Conservation (phyloP, 345 rosid genomes). For the Arabidopsis suecica region DNA sequence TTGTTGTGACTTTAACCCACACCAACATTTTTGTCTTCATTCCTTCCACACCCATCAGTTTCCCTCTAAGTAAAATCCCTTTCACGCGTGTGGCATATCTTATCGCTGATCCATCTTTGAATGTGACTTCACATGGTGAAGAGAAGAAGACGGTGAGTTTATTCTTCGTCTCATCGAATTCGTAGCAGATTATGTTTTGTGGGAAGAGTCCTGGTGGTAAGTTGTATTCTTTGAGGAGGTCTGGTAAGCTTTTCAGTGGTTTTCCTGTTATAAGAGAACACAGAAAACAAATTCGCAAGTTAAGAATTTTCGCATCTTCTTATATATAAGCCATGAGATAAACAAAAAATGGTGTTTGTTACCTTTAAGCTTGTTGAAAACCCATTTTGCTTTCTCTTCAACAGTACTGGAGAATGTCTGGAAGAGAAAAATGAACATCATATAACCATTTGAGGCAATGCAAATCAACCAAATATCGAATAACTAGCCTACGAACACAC, state of each 20-base stretch:
- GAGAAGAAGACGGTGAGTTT: slow-evolving; percentile 82
- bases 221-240: slow-evolving; percentile 88
- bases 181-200: slow-evolving; percentile 80
- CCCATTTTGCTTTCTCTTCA: slow-evolving; percentile 98
- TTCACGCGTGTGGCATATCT: slow-evolving; percentile 87
- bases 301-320: background rate
- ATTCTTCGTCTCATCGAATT: slow-evolving; percentile 83
- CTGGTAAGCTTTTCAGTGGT: slow-evolving; percentile 75
- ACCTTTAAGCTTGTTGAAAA: slow-evolving; percentile 98
- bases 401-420: slow-evolving; percentile 90
- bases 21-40: slow-evolving; percentile 96
- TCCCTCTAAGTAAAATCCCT: slow-evolving; percentile 74
- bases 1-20: slow-evolving; percentile 85
- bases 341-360: background rate
- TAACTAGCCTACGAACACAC: background rate
- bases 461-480: background rate
- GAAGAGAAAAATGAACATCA: slow-evolving; percentile 15
- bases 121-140: slow-evolving; percentile 76
- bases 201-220: slow-evolving; percentile 94
- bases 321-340: background rate
- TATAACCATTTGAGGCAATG: background rate
- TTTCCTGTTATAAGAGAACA: slow-evolving; percentile 57
- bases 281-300: background rate
- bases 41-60: slow-evolving; percentile 82
- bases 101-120: slow-evolving; percentile 83